Conservation (phyloP, 139 green algal genomes). For the Pedinophyceae sp. region DNA sequence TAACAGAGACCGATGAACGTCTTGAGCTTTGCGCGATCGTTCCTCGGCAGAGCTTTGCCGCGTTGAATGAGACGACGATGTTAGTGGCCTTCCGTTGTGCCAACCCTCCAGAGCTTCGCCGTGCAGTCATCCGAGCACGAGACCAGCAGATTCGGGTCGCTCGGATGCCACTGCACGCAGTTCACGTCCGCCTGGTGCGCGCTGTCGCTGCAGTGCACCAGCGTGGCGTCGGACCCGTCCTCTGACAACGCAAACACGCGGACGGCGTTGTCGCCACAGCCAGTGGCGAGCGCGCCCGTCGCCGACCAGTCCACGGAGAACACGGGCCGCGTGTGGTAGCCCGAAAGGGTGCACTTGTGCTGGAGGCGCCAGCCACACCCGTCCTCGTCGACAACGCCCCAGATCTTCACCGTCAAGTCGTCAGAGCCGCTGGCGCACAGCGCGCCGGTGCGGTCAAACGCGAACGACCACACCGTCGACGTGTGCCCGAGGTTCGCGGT, state of each 20-base stretch:
- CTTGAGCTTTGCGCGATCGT: no score
- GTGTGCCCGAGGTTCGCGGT: neutral
- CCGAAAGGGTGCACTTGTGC: neutral
- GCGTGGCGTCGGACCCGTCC: neutral
- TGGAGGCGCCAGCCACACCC: neutral
- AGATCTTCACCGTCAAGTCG: no score
- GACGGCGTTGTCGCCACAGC: constrained; percentile 1
- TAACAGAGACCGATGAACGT: no score
- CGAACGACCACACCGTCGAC: constrained; percentile 3
- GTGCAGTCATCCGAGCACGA: neutral
- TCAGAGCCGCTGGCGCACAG: no score
- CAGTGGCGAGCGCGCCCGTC: neutral
- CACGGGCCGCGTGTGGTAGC: neutral
- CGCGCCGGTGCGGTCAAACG: no score
- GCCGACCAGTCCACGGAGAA: constrained; percentile 1
- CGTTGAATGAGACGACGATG: no score
- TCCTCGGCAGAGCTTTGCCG: no score
- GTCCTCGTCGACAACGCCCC: no score
- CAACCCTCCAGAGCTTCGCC: neutral
- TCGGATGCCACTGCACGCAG: constrained; percentile 2
- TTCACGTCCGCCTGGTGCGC: constrained; percentile 5
- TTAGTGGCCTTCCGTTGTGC: no score
- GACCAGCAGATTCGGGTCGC: neutral
- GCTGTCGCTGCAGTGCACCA: neutral
- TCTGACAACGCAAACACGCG: neutral